A percentile compares a stretch with the other conserved stretches of the same genome.
Conservation (phyloP, 371 early-diverging fungal genomes). For the Haplosporangium sp. region DNA sequence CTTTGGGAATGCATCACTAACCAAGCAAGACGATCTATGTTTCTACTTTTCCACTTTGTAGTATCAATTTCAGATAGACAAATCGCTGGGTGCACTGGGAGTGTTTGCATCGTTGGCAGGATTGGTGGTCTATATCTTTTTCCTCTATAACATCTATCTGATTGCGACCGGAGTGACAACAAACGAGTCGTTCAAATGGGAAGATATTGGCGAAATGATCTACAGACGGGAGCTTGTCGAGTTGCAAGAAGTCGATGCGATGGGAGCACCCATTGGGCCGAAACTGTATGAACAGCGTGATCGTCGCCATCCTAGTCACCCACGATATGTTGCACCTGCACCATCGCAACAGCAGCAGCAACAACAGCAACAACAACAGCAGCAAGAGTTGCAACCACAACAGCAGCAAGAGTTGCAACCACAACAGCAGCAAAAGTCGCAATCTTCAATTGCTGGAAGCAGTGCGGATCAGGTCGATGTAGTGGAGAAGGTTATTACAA, state of each 20-base stretch:
- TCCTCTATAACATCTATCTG: conserved; percentile 73
- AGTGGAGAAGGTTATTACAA: conserved; percentile 54
- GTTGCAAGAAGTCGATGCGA: conserved; percentile 33
- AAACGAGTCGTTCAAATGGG: conserved; percentile 86
- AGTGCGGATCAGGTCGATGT: not conserved
- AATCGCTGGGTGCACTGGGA: conserved; percentile 69
- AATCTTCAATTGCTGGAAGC: conserved; percentile 2
- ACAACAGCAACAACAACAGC: conserved; percentile 29
- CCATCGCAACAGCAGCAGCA: conserved; percentile 25
- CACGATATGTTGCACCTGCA: conserved; percentile 21
- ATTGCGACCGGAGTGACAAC: conserved; percentile 74
- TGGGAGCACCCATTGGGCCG: conserved; percentile 17
- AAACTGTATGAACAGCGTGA: conserved; percentile 33
- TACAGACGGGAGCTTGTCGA: conserved; percentile 67
- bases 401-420: conserved; percentile 34
- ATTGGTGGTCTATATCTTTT: conserved; percentile 69
- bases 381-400: conserved; percentile 29
- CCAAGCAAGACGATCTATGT: not conserved
- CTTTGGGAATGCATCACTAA: too few relatives aligned
- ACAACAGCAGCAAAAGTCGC: conserved; percentile 25
- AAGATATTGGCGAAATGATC: conserved; percentile 73
- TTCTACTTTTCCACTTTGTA: conserved; percentile 27
- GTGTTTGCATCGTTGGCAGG: conserved; percentile 71
- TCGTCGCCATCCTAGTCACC: conserved; percentile 45
- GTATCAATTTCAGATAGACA: conserved; percentile 70